A percentile compares a stretch with the other conserved stretches of the same genome.
These are phyloP conservation scores for Colletotrichum siamense DNA, from an alignment of 2,329 filamentous ascomycete species.

Conservation along the genomic window DNA sequence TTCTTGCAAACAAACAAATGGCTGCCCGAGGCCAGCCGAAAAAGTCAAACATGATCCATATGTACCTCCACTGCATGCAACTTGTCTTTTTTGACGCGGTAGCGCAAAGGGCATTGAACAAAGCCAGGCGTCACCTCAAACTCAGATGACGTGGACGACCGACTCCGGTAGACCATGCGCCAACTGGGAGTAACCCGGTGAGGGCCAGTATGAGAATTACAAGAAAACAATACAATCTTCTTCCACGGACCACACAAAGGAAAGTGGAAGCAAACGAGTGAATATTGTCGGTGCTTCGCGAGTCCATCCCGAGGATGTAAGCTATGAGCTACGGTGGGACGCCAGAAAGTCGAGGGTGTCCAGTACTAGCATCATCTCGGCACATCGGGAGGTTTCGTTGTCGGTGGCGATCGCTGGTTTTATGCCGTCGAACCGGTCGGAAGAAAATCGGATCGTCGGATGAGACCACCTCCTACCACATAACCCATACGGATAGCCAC, in stretches of 20 bases:
- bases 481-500: background rate
- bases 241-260: background rate
- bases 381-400: background rate
- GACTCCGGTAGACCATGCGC: background rate
- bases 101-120: background rate
- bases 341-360: background rate
- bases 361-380: background rate
- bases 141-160: background rate
- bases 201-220: background rate
- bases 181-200: background rate
- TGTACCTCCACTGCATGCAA: background rate
- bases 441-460: background rate
- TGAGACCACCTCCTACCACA: background rate
- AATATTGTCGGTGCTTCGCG: background rate
- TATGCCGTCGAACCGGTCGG: background rate
- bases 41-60: constrained; percentile 31
- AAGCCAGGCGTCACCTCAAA: background rate
- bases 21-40: constrained; percentile 27
- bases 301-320: background rate
- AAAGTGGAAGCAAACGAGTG: background rate
- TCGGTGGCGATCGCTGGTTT: background rate
- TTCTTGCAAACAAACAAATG: constrained; percentile 20
- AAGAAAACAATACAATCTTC: background rate
- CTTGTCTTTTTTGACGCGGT: background rate
- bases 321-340: background rate